Evolutionary conservation across 331 rosid genomes (phyloP).

Genomic region (Quercus tomentella): DNA sequence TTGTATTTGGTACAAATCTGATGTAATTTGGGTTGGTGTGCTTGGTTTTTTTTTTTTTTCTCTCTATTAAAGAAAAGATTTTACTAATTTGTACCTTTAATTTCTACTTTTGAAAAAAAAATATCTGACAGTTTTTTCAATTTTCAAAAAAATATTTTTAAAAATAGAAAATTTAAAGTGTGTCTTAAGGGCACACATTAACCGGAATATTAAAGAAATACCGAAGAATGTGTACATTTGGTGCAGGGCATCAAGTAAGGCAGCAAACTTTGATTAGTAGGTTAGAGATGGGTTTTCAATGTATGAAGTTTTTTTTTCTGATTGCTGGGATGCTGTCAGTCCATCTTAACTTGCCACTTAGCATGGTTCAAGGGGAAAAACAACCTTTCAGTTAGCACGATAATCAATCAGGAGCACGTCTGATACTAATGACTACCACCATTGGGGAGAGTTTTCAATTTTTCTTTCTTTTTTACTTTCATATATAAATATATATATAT

Average conservation of each 20-base stretch:
- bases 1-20: not conserved
- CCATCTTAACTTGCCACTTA: slow-evolving; percentile 19
- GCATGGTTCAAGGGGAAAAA: slow-evolving; percentile 7
- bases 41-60: slow-evolving; percentile 25
- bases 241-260: slow-evolving; percentile 40
- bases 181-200: too few species aligned
- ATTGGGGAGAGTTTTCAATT: slow-evolving; percentile 20
- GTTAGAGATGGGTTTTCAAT: slow-evolving; percentile 31
- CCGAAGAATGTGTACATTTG: slow-evolving; percentile 16
- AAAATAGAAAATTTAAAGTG: too few species aligned
- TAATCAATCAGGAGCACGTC: slow-evolving; percentile 27
- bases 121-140: too few species aligned
- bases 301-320: slow-evolving; percentile 13
- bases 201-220: slow-evolving; percentile 5
- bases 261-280: slow-evolving; percentile 37
- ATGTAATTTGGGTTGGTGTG: not conserved
- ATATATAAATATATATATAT: not conserved
- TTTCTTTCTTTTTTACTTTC: not conserved
- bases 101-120: too few species aligned
- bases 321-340: slow-evolving; percentile 26
- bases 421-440: slow-evolving; percentile 25
- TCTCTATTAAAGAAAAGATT: too few species aligned
- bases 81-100: too few species aligned
- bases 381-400: not conserved
- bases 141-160: too few species aligned